Conservation (phyloP, 495 filamentous ascomycete genomes). For the Neurospora tetraspora region DNA sequence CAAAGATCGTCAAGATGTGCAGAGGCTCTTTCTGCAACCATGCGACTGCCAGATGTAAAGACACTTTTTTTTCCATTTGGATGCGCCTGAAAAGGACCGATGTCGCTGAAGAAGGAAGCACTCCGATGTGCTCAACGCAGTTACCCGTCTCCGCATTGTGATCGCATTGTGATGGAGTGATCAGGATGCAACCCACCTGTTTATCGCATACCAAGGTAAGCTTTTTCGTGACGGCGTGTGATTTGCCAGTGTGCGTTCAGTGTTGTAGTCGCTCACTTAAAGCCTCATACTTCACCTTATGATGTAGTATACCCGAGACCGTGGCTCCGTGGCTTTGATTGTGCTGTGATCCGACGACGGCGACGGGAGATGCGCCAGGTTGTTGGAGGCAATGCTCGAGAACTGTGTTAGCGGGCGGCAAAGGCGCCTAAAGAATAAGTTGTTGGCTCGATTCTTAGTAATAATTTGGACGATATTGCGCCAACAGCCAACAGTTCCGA, state of each 20-base stretch:
- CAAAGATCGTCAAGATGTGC: neutral
- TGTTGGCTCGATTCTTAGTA: neutral
- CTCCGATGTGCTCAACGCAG: neutral
- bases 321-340: neutral
- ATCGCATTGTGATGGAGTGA: neutral
- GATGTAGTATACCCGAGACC: neutral
- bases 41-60: neutral
- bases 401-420: neutral
- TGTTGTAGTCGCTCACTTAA: neutral
- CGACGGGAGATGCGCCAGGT: neutral
- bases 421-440: neutral
- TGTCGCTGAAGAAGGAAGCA: neutral
- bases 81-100: neutral
- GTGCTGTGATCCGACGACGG: neutral
- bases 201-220: neutral
- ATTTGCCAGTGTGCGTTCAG: neutral
- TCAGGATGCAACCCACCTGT: neutral
- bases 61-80: neutral
- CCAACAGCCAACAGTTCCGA: neutral
- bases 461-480: neutral
- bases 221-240: neutral
- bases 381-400: neutral
- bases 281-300: neutral
- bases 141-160: neutral
- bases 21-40: neutral